A percentile compares a stretch with the other conserved stretches of the same genome.
These are phyloP conservation scores for Venturiaceae sp. DNA, from an alignment of 2,329 filamentous ascomycete genomes.

Conservation along the genomic window DNA sequence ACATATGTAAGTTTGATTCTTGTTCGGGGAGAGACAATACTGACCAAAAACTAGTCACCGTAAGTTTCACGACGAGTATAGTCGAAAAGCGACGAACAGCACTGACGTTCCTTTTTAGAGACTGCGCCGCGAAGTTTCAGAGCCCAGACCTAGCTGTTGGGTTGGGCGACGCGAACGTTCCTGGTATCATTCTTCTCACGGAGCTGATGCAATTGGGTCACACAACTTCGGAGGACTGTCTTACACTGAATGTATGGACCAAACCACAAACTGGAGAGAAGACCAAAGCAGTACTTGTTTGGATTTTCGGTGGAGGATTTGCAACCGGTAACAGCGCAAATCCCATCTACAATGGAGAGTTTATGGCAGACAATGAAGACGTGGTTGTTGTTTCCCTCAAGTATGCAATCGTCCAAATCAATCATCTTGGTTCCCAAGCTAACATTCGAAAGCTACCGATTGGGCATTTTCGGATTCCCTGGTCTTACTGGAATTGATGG, in stretches of 20 bases:
- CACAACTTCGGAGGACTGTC: conserved; percentile 6
- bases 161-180: neutral
- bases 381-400: conserved; percentile 21
- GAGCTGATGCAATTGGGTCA: neutral
- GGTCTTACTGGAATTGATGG: conserved; percentile 4
- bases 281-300: conserved; percentile 2
- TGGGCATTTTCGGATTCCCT: conserved; percentile 2
- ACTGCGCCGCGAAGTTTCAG: neutral
- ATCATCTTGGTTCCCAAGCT: neutral
- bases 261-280: conserved; percentile 7
- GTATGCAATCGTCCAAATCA: conserved; percentile 10
- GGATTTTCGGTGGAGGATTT: conserved; percentile 7
- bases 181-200: neutral
- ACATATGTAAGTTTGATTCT: neutral
- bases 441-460: neutral
- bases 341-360: conserved; percentile 18
- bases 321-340: neutral
- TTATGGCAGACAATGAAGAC: conserved; percentile 18
- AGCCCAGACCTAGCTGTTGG: neutral
- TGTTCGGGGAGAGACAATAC: neutral
- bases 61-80: neutral
- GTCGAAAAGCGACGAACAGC: neutral
- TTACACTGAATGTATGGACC: conserved; percentile 8
- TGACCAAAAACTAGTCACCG: neutral
- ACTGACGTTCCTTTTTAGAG: neutral